Conservation (phyloP, 2,329 filamentous ascomycete genomes). For the Thielaviopsis populi region DNA sequence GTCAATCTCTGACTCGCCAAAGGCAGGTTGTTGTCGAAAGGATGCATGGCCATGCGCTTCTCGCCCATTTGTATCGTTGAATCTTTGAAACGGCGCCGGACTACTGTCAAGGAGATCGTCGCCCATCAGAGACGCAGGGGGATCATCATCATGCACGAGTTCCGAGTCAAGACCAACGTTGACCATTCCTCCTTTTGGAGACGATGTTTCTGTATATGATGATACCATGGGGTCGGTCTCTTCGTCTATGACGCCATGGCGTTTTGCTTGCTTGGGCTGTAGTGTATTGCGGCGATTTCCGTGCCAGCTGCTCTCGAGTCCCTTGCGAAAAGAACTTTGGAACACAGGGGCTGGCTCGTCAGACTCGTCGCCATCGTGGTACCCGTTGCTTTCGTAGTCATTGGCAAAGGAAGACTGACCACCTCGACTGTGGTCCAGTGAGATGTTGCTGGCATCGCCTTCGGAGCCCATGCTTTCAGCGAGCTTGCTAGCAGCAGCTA, state of each 20-base stretch:
- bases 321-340: constrained; percentile 23
- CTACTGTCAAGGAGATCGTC: constrained; percentile 35
- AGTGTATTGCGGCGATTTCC: constrained; percentile 21
- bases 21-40: constrained; percentile 23
- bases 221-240: constrained; percentile 29
- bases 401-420: constrained; percentile 26
- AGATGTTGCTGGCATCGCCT: constrained; percentile 46
- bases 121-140: constrained; percentile 43
- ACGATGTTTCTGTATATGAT: constrained; percentile 3
- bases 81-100: constrained; percentile 48
- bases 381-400: constrained; percentile 9
- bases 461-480: constrained; percentile 78
- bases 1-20: constrained; percentile 35
- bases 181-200: constrained; percentile 53
- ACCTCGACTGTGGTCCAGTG: constrained; percentile 32
- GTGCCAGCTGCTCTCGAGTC: constrained; percentile 52
- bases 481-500: constrained; percentile 70
- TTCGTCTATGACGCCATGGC: constrained; percentile 26
- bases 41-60: constrained; percentile 21
- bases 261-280: not conserved
- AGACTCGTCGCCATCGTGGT: constrained; percentile 21
- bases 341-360: constrained; percentile 13
- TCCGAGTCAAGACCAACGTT: constrained; percentile 70
- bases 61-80: constrained; percentile 22
- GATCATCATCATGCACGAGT: constrained; percentile 39